Evolutionary conservation across 2,329 filamentous ascomycete genomes (phyloP).

Genomic region (Albophoma yamanashiensis): DNA sequence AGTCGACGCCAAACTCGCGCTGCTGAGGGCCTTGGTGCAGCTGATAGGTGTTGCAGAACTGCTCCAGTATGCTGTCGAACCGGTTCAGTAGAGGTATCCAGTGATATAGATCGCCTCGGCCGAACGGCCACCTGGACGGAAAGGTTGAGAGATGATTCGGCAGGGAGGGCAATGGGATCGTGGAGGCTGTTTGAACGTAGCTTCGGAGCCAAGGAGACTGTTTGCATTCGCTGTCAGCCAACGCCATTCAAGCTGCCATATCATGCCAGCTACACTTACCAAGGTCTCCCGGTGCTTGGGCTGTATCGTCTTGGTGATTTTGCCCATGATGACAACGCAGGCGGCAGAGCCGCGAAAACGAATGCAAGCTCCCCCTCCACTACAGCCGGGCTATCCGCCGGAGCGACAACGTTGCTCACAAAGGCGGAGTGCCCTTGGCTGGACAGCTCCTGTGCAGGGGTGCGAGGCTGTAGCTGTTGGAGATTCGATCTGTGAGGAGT

Average conservation of each 20-base stretch:
- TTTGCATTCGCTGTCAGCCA: not conserved
- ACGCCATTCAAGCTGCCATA: too few relatives aligned
- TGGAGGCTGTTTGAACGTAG: constrained; percentile 63
- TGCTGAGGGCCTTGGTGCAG: constrained; percentile 72
- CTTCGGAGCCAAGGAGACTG: constrained; percentile 81
- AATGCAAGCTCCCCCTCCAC: constrained; percentile 46
- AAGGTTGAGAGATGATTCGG: constrained; percentile 69
- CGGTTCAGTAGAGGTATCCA: constrained; percentile 93
- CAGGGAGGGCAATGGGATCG: constrained; percentile 62
- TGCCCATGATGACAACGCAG: constrained; percentile 50
- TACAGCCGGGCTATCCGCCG: constrained; percentile 29
- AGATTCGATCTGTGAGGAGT: not conserved
- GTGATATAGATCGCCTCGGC: constrained; percentile 90
- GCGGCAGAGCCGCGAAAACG: constrained; percentile 48
- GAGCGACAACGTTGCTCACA: constrained; percentile 27
- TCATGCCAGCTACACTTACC: constrained; percentile 30
- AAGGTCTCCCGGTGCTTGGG: constrained; percentile 56
- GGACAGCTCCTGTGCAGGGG: constrained; percentile 17
- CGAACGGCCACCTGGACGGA: constrained; percentile 87
- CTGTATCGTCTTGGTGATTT: constrained; percentile 58
- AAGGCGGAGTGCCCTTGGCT: constrained; percentile 19
- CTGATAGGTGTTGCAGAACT: constrained; percentile 70
- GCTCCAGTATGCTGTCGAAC: constrained; percentile 80
- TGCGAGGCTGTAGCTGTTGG: not conserved
- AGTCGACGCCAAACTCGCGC: constrained; percentile 57